phyloP scores from a whole-genome alignment of 2,329 filamentous ascomycete genomes.

The Tricladium varicosporioides region DNA sequence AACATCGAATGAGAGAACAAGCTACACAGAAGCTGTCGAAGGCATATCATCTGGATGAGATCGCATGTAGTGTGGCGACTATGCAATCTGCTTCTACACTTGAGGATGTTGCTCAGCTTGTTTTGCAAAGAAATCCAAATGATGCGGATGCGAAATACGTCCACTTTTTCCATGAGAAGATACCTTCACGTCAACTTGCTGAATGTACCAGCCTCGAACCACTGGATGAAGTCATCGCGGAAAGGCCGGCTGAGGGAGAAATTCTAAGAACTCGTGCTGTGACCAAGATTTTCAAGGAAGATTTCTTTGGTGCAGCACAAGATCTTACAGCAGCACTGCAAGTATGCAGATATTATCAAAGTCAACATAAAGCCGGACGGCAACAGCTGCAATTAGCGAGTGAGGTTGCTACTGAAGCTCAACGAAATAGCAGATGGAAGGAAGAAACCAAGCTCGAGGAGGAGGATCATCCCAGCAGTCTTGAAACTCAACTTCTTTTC shows the following conservation, averaged over 20 bases:
- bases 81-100: conserved; percentile 79
- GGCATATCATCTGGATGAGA: conserved; percentile 80
- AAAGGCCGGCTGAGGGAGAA: conserved; percentile 61
- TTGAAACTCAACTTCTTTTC: conserved; percentile 74
- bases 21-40: conserved; percentile 74
- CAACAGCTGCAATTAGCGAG: conserved; percentile 52
- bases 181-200: conserved; percentile 70
- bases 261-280: conserved; percentile 71
- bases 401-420: conserved; percentile 33
- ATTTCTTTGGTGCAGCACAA: conserved; percentile 65
- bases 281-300: conserved; percentile 72
- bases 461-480: conserved; percentile 69
- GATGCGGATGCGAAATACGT: conserved; percentile 79
- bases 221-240: conserved; percentile 65
- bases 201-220: conserved; percentile 67
- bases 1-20: conserved; percentile 76
- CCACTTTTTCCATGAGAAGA: conserved; percentile 93
- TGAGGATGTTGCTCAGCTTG: conserved; percentile 71
- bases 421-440: conserved; percentile 40
- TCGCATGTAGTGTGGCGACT: conserved; percentile 76
- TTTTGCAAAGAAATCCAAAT: conserved; percentile 66
- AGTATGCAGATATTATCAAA: conserved; percentile 38
- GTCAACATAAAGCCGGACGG: conserved; percentile 31
- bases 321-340: conserved; percentile 69
- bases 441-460: conserved; percentile 53